Conservation (phyloP, 2,329 filamentous ascomycete genomes). For the Exophiala spinifera region DNA sequence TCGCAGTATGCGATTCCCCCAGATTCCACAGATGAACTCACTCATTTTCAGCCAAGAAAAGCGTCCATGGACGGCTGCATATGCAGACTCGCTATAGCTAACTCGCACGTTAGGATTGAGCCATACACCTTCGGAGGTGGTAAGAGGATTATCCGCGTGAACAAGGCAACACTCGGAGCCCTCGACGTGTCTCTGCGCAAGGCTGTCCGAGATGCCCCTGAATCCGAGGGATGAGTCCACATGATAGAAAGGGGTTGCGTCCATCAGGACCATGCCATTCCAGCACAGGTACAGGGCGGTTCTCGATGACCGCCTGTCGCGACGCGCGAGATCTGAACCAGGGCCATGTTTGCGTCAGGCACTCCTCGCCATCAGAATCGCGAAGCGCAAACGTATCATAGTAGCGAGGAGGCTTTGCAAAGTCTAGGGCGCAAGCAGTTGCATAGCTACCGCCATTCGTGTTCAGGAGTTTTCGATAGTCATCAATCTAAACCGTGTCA, state of each 20-base stretch:
- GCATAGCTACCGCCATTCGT: neutral
- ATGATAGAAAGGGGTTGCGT: slow-evolving; percentile 52
- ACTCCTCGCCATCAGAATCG: neutral
- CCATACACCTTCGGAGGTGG: slow-evolving; percentile 33
- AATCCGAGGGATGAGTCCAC: slow-evolving; percentile 57
- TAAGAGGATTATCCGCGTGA: slow-evolving; percentile 37
- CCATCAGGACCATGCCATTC: slow-evolving; percentile 32
- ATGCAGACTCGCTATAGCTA: slow-evolving; percentile 34
- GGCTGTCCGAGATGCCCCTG: slow-evolving; percentile 59
- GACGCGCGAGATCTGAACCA: neutral
- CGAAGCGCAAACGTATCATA: slow-evolving; percentile 25
- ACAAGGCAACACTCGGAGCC: slow-evolving; percentile 71
- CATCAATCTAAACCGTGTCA: no score
- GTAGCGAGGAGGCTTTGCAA: slow-evolving; percentile 54
- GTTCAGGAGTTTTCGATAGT: no score
- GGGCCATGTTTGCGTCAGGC: neutral
- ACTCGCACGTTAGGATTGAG: slow-evolving; percentile 39
- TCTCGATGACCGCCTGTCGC: neutral
- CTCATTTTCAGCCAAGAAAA: no score
- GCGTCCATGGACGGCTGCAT: no score
- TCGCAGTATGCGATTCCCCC: no score
- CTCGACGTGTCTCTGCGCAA: slow-evolving; percentile 56
- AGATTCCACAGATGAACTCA: no score
- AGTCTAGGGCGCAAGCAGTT: neutral
- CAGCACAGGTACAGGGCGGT: neutral